These are phyloP conservation scores for Xylaria curta DNA, from an alignment of 495 filamentous ascomycete species.

Conservation along the genomic window DNA sequence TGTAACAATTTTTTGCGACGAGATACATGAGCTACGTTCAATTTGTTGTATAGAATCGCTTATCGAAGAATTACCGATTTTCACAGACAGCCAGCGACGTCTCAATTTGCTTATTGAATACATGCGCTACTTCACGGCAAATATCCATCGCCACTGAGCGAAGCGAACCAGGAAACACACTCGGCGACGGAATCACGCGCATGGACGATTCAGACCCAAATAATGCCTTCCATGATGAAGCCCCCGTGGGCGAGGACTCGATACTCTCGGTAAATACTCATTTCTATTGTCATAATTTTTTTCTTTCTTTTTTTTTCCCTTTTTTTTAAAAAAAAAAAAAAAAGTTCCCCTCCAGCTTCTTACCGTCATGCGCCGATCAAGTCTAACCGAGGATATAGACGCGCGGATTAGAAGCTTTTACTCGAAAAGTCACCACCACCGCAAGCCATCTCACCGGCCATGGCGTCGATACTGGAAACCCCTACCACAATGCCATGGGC, in stretches of 20 bases:
- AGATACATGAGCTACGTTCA: background rate
- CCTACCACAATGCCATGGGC: conserved; percentile 85
- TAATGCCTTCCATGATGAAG: conserved; percentile 58
- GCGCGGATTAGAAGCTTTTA: conserved; percentile 89
- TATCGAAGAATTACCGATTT: background rate
- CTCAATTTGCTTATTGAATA: background rate
- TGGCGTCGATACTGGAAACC: conserved; percentile 65
- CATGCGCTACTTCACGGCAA: conserved; percentile 11
- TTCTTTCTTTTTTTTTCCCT: background rate
- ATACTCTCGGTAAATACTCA: conserved; percentile 56
- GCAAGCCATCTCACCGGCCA: conserved; percentile 86
- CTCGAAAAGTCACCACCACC: conserved; percentile 92
- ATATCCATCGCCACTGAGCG: background rate
- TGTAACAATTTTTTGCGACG: background rate
- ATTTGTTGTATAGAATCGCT: background rate
- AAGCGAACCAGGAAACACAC: conserved; percentile 10
- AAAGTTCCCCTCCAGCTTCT: background rate
- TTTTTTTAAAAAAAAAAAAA: too few species aligned
- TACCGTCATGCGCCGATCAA: conserved; percentile 22
- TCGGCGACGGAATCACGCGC: conserved; percentile 41
- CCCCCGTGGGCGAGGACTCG: conserved; percentile 54
- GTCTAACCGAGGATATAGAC: conserved; percentile 60
- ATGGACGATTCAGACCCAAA: conserved; percentile 61
- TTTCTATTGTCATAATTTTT: background rate
- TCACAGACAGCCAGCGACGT: background rate